Base-by-base conservation (phyloP, 2,329 filamentous ascomycete species). In the Mycosphaerella sp. region DNA sequence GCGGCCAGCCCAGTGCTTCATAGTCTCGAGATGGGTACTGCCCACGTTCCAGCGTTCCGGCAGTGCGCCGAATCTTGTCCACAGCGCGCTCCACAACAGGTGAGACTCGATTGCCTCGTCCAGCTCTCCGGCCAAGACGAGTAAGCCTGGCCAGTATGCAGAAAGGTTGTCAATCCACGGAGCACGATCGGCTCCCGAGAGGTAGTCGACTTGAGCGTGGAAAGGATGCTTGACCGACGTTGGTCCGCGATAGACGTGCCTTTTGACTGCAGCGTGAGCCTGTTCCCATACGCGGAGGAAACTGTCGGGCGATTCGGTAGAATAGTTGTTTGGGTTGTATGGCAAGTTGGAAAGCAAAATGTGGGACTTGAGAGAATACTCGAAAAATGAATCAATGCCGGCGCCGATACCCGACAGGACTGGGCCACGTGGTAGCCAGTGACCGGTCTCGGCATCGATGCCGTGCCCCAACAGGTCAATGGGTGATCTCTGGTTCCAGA, bases 101-200 rank as follows among this genome's bases (percentile, higher is more conserved):
- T 96, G 93, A 1, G 90, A 88, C 67, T 92, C 86, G 34, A 93
- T 84, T 1, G 92, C 93, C 72, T 95, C 91, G 29, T 96, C 88
- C 0, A 97, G 73, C 67, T 97, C 87, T 7, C 93, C 93, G 23
- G 89, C 89, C 58, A 96, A 76, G 0, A 87, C 83, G 29, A 98
- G 76, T 10, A 97, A 77, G 0, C 93, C 93, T 4, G 93, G 90
- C 68, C 95, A 98, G 70, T 95, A 98, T 2, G 93, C 92, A 57
- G 89, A 92, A 54, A 98, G 76, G 67, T 92, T 96, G 73, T 98
- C 93, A 52, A 97, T 89, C 93, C 93, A 98, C 69, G 87, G 89
- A 2, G 90, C 89, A 58, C 89, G 84, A 10, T 89, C 84, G 6
- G 92, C 92, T 1, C 93, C 93, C 0, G 91, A 96, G 58, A 83